These are phyloP conservation scores for Boeremia lycopersici DNA, from an alignment of 2,329 filamentous ascomycete species.

Conservation along the genomic window DNA sequence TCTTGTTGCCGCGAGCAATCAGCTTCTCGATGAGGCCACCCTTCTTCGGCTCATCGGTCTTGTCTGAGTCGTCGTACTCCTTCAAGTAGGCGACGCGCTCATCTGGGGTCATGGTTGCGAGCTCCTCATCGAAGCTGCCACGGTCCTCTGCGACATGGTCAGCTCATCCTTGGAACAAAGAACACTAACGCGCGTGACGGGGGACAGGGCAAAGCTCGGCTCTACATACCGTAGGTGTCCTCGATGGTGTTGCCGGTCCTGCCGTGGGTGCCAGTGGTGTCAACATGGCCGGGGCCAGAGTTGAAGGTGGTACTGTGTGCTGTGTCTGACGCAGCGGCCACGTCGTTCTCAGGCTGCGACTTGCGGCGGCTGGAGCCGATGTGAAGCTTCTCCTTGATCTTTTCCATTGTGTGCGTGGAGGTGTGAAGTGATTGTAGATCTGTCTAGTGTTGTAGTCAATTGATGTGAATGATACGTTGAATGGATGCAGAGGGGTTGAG, in stretches of 20 bases:
- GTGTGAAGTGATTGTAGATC: constrained; percentile 5
- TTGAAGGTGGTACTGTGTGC: constrained; percentile 17
- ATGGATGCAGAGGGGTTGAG: constrained; percentile 9
- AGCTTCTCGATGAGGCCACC: constrained; percentile 41
- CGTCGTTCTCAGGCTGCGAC: constrained; percentile 34
- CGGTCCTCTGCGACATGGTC: constrained; percentile 34
- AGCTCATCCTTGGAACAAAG: constrained; percentile 1
- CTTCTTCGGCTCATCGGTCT: constrained; percentile 39
- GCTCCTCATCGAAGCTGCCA: constrained; percentile 40
- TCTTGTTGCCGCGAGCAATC: constrained; percentile 44
- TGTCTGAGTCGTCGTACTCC: constrained; percentile 46
- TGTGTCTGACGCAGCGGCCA: constrained; percentile 9
- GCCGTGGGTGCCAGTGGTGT: constrained; percentile 23
- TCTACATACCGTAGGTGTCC: constrained; percentile 11
- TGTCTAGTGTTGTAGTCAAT: constrained; percentile 9
- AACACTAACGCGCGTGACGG: background rate
- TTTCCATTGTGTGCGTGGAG: constrained; percentile 34
- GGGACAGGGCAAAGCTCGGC: background rate
- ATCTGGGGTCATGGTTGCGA: constrained; percentile 39
- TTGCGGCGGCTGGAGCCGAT: constrained; percentile 40
- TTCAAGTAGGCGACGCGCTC: constrained; percentile 44
- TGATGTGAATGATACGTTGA: constrained; percentile 7
- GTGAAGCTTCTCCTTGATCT: constrained; percentile 47
- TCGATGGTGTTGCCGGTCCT: constrained; percentile 12
- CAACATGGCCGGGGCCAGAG: constrained; percentile 22